Evolutionary conservation across 495 filamentous ascomycete genomes (phyloP), one percentile per base, ranked within the genome.

Genomic region (Podospora bellae-mahoneyi): DNA sequence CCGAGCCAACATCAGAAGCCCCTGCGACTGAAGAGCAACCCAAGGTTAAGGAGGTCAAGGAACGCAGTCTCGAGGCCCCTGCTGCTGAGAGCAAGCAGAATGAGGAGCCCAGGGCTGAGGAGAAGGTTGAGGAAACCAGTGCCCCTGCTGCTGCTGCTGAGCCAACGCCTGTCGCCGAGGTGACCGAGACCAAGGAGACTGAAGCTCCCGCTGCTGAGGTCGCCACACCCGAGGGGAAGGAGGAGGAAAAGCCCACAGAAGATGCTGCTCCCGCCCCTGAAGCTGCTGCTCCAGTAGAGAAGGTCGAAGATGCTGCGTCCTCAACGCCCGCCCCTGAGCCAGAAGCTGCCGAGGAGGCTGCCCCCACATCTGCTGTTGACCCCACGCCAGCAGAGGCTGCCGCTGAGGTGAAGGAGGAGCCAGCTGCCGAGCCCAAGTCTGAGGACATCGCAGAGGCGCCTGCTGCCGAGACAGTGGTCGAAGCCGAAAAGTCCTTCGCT

Each of bases 111-210:
- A 23, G 67, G 9, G 1, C 64, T 28, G 65, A 65, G 65, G 71
- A 64, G 44, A 58, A 39, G 18, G 19, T 59, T n/a, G 61, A 63
- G 13, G 65, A 75, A 57, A 57, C 64, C 16, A 60, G 58, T 15
- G 61, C 66, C 6, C n/a, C 57, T 19, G 48, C 64, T n/a, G 62
- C 65, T 9, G 59, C 65, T 26, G 64, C 63, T 16, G 66, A 75
- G 57, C 60, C 68, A 39, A 64, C 64, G 32, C 57, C 65, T 58
- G 69, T 70, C 61, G 59, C 65, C 7, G 64, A 58, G 30, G 60
- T 48, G 56, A 30, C 26, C 19, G 72, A 72, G 30, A 53, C 63
- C 19, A 60, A 62, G 28, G 28, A 66, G 19, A 63, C 64, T 60
- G 55, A 67, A 19, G 34, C 58, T 3, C 15, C 48, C 23, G 44